Evolutionary conservation across 192 early-diverging fungal species (phyloP).

Genomic region (Backusella sp.): DNA sequence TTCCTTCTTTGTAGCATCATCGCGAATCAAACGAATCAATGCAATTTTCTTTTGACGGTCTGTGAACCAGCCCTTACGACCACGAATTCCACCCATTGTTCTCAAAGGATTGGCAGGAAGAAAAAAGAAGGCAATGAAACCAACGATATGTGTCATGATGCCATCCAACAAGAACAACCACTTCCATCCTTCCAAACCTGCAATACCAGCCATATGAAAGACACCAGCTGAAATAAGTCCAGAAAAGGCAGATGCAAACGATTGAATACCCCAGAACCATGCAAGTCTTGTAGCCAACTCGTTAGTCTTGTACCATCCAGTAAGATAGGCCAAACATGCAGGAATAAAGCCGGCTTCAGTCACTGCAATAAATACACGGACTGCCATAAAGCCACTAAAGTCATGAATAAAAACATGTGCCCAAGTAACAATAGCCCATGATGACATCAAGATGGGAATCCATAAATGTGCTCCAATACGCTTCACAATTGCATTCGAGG

Average conservation of each 20-base stretch:
- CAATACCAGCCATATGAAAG: conserved; percentile 51
- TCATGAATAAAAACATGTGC: conserved; percentile 20
- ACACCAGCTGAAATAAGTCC: conserved; percentile 58
- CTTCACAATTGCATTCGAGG: conserved; percentile 49
- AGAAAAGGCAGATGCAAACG: conserved; percentile 50
- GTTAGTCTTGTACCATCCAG: conserved; percentile 47
- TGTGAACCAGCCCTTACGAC: conserved; percentile 41
- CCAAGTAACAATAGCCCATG: conserved; percentile 31
- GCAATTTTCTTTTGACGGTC: conserved; percentile 58
- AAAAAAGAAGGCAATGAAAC: conserved; percentile 42
- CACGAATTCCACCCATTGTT: conserved; percentile 18
- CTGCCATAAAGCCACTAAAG: conserved; percentile 39
- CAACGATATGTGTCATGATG: conserved; percentile 32
- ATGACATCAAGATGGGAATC: conserved; percentile 47
- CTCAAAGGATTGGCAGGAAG: conserved; percentile 49
- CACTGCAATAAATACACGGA: conserved; percentile 49
- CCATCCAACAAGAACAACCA: conserved; percentile 71
- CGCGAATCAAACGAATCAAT: conserved; percentile 57
- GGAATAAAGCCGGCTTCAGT: conserved; percentile 52
- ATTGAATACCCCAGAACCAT: conserved; percentile 51
- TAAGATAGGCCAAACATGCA: conserved; percentile 44
- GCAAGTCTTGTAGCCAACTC: conserved; percentile 50
- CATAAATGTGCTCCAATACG: conserved; percentile 51
- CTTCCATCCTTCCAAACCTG: conserved; percentile 59
- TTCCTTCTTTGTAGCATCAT: conserved; percentile 55